Conservation (phyloP, 2,329 filamentous ascomycete genomes). For the Cytospora piceicola region DNA sequence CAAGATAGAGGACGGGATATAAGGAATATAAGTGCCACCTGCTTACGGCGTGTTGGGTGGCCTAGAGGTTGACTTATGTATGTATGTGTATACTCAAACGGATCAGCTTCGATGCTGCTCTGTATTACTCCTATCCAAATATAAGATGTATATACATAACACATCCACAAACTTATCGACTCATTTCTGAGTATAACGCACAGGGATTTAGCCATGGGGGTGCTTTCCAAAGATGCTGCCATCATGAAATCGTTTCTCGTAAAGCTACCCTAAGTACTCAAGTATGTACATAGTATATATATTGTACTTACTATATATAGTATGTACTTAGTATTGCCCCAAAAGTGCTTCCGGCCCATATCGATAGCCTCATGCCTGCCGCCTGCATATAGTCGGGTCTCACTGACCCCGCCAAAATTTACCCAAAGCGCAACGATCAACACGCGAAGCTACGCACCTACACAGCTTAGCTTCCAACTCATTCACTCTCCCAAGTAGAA, state of each 20-base stretch:
- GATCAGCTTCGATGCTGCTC: neutral
- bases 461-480: neutral
- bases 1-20: neutral
- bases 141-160: neutral
- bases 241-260: no score
- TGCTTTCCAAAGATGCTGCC: no score
- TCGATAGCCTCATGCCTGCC: constrained; percentile 14
- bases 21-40: neutral
- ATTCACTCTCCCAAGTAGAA: neutral
- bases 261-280: no score
- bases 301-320: no score
- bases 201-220: no score
- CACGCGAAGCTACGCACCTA: constrained; percentile 6
- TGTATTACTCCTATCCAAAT: neutral
- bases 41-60: neutral
- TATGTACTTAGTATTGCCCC: neutral
- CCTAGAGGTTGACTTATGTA: neutral
- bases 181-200: neutral
- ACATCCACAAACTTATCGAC: neutral
- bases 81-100: neutral
- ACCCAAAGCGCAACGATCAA: constrained; percentile 1
- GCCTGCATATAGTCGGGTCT: neutral
- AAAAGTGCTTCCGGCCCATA: neutral
- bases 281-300: no score
- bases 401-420: constrained; percentile 31